phyloP scores from a whole-genome alignment of 345 rosid genomes.

The Barbarea vulgaris region DNA sequence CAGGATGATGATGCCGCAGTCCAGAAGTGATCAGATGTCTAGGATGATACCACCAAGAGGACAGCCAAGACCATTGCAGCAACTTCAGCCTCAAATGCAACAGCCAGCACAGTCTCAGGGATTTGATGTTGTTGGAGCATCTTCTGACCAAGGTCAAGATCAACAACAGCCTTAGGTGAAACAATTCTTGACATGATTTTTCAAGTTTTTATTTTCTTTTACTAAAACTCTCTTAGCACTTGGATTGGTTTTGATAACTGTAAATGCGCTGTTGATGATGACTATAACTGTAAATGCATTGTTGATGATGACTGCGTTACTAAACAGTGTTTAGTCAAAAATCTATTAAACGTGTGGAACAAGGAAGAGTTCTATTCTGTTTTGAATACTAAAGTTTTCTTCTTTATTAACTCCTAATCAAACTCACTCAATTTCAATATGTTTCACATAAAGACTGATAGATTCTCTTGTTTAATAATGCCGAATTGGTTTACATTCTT shows the following conservation, averaged over 20 bases:
- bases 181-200: background rate
- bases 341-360: background rate
- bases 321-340: background rate
- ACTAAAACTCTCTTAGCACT: background rate
- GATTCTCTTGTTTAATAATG: background rate
- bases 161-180: background rate
- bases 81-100: background rate
- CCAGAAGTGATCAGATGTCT: background rate
- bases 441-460: background rate
- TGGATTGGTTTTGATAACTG: too few relatives aligned
- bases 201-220: background rate
- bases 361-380: constrained; percentile 11
- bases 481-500: background rate
- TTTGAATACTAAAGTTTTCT: background rate
- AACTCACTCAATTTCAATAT: background rate
- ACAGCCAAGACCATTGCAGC: background rate
- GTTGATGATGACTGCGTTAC: constrained; percentile 4
- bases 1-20: background rate
- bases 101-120: background rate
- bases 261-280: constrained; percentile 4
- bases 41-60: background rate
- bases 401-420: background rate
- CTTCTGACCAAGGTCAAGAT: background rate
- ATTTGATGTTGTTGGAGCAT: background rate
- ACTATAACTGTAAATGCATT: too few relatives aligned